Conservation (phyloP, 805 yeast species). For the Ogataea pilisensis region DNA sequence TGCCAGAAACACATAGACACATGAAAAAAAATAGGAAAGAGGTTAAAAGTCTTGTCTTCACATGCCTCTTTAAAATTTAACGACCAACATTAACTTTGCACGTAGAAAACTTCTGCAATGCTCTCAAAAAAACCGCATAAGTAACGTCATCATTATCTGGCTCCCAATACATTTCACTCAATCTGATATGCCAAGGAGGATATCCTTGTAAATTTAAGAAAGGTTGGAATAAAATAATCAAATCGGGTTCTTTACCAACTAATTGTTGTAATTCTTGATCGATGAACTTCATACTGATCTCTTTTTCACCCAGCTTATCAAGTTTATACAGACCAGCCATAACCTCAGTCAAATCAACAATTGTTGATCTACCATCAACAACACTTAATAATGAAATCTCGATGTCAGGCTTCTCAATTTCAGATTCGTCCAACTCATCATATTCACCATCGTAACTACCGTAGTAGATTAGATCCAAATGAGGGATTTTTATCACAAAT, state of each 20-base stretch:
- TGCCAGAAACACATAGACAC: no score
- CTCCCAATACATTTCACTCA: conserved; percentile 88
- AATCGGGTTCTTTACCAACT: conserved; percentile 91
- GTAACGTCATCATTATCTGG: conserved; percentile 77
- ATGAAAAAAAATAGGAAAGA: no score
- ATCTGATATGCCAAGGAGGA: conserved; percentile 97
- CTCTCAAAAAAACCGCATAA: conserved; percentile 79
- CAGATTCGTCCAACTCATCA: conserved; percentile 22
- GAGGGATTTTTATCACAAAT: conserved; percentile 63
- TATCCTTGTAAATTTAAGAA: conserved; percentile 84
- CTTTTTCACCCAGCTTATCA: conserved; percentile 56
- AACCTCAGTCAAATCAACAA: conserved; percentile 82
- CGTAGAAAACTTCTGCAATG: conserved; percentile 66
- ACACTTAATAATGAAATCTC: conserved; percentile 63
- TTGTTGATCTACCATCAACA: conserved; percentile 84
- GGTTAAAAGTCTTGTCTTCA: no score
- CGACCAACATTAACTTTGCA: conserved; percentile 90
- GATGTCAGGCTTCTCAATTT: conserved; percentile 28
- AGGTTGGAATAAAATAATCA: conserved; percentile 83
- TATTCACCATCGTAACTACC: conserved; percentile 35
- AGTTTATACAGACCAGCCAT: conserved; percentile 70
- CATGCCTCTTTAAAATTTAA: no score
- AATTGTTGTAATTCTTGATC: conserved; percentile 69
- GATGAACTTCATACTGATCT: conserved; percentile 69
- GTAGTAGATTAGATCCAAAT: conserved; percentile 47